Percentiles rank a stretch among this genome's conserved stretches.
These are phyloP conservation scores for Oryza glaberrima DNA, from an alignment of 176 grass and related monocot species.

Conservation along the genomic window DNA sequence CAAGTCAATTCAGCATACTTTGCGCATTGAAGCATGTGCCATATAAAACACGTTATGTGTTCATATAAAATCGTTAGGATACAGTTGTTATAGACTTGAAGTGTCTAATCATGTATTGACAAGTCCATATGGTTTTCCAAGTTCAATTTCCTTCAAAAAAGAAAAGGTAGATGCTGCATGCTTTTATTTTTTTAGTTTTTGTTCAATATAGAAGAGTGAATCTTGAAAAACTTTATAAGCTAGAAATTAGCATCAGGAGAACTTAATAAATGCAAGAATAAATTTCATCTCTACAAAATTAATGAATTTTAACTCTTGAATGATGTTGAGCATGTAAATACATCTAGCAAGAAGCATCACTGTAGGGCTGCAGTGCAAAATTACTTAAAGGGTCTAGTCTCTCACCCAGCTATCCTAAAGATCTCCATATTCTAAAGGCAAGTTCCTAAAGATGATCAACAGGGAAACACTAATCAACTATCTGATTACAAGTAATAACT, in stretches of 20 bases:
- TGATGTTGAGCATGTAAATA: background rate
- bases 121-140: background rate
- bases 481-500: background rate
- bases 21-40: background rate
- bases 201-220: background rate
- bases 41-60: background rate
- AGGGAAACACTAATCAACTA: background rate
- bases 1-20: background rate
- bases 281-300: background rate
- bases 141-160: constrained; percentile 2
- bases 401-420: background rate
- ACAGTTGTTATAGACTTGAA: background rate
- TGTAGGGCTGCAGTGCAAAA: background rate
- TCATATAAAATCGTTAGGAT: background rate
- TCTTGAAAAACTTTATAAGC: background rate
- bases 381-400: background rate
- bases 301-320: background rate
- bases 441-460: background rate
- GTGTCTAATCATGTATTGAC: background rate
- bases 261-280: background rate
- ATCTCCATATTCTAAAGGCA: too few relatives aligned
- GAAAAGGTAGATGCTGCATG: background rate
- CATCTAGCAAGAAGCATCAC: background rate
- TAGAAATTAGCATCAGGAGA: background rate
- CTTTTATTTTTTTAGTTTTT: background rate